phyloP scores from a whole-genome alignment of 192 early-diverging fungal genomes.

The Coemansia sp. region DNA sequence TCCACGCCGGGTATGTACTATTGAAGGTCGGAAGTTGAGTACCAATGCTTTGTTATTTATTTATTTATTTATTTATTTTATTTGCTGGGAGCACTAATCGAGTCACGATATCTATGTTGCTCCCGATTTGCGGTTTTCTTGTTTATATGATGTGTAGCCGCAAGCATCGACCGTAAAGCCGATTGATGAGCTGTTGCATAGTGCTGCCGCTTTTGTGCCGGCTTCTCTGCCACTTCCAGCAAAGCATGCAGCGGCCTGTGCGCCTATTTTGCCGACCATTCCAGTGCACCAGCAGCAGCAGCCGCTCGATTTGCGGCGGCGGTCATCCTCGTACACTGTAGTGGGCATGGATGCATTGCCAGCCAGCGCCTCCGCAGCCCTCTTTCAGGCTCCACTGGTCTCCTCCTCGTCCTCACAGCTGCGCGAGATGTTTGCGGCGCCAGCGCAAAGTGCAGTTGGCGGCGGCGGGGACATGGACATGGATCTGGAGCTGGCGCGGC shows the following conservation, averaged over 20 bases:
- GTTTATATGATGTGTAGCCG: too few species aligned
- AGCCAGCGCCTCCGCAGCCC: background rate
- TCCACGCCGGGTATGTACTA: constrained; percentile 8
- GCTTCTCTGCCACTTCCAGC: background rate
- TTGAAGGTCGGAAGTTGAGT: too few species aligned
- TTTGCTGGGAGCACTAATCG: too few species aligned
- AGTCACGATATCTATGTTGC: too few species aligned
- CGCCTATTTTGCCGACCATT: background rate
- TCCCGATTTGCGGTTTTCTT: too few species aligned
- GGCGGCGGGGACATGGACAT: constrained; percentile 13
- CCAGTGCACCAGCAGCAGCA: background rate
- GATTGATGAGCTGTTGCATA: too few species aligned
- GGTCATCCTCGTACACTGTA: constrained; percentile 34
- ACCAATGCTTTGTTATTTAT: too few species aligned
- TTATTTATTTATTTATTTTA: too few species aligned
- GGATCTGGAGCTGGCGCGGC: constrained; percentile 48
- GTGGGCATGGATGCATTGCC: constrained; percentile 6
- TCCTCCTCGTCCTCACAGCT: constrained; percentile 18
- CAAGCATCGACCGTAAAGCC: too few species aligned
- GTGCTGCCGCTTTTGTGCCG: background rate
- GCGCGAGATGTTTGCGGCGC: background rate
- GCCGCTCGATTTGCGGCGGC: constrained; percentile 23
- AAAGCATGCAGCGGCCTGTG: background rate
- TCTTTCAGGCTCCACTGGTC: background rate
- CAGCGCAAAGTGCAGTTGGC: background rate